Conservation (phyloP, 1,284 basidiomycete genomes). For the Schizophyllum commune region DNA sequence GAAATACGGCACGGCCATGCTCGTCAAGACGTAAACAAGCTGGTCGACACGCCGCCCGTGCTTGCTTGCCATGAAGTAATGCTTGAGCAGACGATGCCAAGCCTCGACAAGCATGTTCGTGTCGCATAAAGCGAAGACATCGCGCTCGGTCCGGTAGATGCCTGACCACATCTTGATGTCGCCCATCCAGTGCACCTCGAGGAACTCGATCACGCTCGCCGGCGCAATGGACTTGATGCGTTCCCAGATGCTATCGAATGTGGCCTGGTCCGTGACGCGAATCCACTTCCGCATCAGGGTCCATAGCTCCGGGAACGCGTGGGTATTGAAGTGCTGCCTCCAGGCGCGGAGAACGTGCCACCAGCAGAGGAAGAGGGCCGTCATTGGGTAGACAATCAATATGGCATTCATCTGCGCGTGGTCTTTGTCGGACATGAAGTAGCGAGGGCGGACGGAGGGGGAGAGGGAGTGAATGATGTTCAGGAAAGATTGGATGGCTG, state of each 20-base stretch:
- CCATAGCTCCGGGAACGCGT: conserved; percentile 12
- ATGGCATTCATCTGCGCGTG: conserved; percentile 12
- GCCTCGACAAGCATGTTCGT: conserved; percentile 22
- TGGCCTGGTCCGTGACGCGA: conserved; percentile 6
- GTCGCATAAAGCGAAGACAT: conserved; percentile 12
- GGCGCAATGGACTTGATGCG: conserved; percentile 8
- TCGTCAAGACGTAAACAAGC: conserved; percentile 10
- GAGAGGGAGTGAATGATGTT: not conserved
- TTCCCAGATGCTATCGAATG: conserved; percentile 11
- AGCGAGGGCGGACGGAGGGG: conserved; percentile 6
- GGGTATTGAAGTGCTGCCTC: conserved; percentile 12
- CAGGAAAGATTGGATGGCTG: conserved; percentile 13
- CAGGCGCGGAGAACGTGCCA: conserved; percentile 18
- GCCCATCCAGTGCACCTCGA: conserved; percentile 9
- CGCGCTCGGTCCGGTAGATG: conserved; percentile 10
- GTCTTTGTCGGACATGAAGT: conserved; percentile 14
- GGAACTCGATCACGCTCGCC: conserved; percentile 5
- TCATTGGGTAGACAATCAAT: conserved; percentile 1
- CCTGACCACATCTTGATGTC: conserved; percentile 16
- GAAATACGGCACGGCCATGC: conserved; percentile 9
- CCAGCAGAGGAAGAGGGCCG: conserved; percentile 12
- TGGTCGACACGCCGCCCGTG: conserved; percentile 14
- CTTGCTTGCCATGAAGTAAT: conserved; percentile 11
- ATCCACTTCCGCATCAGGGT: conserved; percentile 10
- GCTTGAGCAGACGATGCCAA: conserved; percentile 21